Evolutionary conservation across 108 stramenopile species (phyloP).

Genomic region (Mayamaea pseudoterrestris): DNA sequence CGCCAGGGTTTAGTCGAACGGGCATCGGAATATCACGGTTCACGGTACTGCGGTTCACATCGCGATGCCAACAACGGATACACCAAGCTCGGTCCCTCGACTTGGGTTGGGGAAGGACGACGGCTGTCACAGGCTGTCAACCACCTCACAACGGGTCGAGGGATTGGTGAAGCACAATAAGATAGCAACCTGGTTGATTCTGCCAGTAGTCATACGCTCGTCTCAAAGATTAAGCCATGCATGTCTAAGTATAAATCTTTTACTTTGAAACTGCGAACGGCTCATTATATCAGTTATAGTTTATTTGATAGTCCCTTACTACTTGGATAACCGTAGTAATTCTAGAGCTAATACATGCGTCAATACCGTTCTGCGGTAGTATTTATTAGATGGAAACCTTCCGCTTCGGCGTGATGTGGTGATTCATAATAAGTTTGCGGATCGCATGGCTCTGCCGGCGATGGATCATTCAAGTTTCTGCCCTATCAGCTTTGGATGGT

Average conservation of each 20-base stretch:
- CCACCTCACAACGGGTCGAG: too few relatives aligned
- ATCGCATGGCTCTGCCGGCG: conserved; percentile 73
- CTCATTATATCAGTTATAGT: conserved; percentile 99
- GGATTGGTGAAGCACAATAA: too few relatives aligned
- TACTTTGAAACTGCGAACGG: conserved; percentile 88
- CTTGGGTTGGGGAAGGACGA: too few relatives aligned
- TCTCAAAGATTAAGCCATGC: conserved; percentile 99
- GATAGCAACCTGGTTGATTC: conserved; percentile 99
- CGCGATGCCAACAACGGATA: too few relatives aligned
- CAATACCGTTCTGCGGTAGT: conserved; percentile 81
- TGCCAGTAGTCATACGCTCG: conserved; percentile 99
- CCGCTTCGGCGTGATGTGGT: conserved; percentile 80
- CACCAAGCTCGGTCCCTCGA: too few relatives aligned
- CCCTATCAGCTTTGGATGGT: conserved; percentile 97
- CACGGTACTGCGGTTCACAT: too few relatives aligned
- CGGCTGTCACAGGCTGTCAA: too few relatives aligned
- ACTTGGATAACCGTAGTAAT: conserved; percentile 98
- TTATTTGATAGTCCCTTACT: conserved; percentile 98
- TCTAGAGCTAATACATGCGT: conserved; percentile 97
- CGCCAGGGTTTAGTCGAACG: too few relatives aligned
- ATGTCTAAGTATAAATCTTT: conserved; percentile 97
- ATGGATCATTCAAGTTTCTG: conserved; percentile 95
- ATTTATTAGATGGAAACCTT: conserved; percentile 97
- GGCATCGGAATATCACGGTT: too few relatives aligned
- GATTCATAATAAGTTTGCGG: conserved; percentile 93